Conservation (phyloP, 2,329 filamentous ascomycete species). For the Colletotrichum sp. region DNA sequence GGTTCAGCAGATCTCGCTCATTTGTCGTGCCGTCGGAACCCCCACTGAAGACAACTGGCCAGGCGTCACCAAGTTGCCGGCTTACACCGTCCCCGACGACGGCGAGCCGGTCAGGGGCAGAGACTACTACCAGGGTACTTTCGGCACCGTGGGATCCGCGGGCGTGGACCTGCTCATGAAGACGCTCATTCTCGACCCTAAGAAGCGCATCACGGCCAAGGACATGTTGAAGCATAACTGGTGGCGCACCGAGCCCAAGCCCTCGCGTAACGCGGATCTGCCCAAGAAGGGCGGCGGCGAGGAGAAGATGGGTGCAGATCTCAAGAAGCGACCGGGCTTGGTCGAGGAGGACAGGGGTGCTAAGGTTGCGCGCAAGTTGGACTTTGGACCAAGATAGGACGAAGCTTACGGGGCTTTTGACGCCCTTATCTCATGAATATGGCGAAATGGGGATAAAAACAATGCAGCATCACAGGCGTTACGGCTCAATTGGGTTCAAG, state of each 20-base stretch:
- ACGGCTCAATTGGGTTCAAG: not conserved
- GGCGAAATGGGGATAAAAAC: not conserved
- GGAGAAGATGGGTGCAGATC: constrained; percentile 80
- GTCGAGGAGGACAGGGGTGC: constrained; percentile 71
- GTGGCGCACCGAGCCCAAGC: constrained; percentile 85
- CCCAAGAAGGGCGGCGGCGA: constrained; percentile 77
- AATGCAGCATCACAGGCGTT: constrained; percentile 15
- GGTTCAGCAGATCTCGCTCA: constrained; percentile 83
- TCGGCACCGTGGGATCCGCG: constrained; percentile 79
- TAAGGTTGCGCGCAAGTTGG: constrained; percentile 83
- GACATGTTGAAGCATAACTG: constrained; percentile 83
- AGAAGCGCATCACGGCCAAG: constrained; percentile 77
- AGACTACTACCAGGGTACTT: constrained; percentile 77
- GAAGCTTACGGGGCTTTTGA: not conserved
- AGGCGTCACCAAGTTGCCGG: constrained; percentile 79
- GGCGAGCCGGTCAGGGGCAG: constrained; percentile 66
- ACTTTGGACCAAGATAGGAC: constrained; percentile 65
- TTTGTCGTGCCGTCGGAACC: constrained; percentile 85
- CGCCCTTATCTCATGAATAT: not conserved
- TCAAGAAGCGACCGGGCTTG: constrained; percentile 78
- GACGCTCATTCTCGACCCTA: constrained; percentile 87
- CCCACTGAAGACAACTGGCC: constrained; percentile 97
- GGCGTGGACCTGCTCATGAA: constrained; percentile 89
- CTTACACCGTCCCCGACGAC: constrained; percentile 76
- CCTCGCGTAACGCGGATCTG: constrained; percentile 81